Conservation (phyloP, 192 early-diverging fungal species). For the Coemansia javaensis region DNA sequence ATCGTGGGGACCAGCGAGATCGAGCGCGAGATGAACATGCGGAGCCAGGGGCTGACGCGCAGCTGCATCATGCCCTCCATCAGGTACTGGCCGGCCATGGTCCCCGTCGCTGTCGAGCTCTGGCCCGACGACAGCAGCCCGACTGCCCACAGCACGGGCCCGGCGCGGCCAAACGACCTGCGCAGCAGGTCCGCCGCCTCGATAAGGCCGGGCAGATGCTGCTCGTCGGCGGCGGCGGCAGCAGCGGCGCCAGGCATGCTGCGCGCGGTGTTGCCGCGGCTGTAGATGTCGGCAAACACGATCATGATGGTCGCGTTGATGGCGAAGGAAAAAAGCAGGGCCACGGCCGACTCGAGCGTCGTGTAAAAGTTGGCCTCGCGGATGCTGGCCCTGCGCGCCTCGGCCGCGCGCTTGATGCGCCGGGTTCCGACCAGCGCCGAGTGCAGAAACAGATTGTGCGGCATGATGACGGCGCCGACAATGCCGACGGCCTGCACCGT, state of each 20-base stretch:
- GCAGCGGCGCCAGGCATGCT: neutral
- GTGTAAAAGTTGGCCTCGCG: constrained; percentile 69
- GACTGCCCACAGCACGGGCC: constrained; percentile 74
- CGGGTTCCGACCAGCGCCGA: constrained; percentile 69
- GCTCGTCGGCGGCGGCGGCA: constrained; percentile 4
- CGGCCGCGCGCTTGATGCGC: constrained; percentile 29
- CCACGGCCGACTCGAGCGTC: constrained; percentile 57
- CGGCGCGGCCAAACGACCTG: constrained; percentile 54
- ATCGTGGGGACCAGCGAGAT: constrained; percentile 64
- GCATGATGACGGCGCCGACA: constrained; percentile 75
- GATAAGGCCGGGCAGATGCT: constrained; percentile 54
- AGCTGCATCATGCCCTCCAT: constrained; percentile 78
- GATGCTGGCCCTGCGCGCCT: constrained; percentile 49
- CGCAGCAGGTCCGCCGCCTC: constrained; percentile 59
- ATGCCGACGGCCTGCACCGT: constrained; percentile 64
- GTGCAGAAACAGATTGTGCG: constrained; percentile 87
- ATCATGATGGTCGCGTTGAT: constrained; percentile 68
- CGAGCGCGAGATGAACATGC: constrained; percentile 57
- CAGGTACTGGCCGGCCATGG: constrained; percentile 85
- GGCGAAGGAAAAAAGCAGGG: constrained; percentile 58
- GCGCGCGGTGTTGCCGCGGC: neutral
- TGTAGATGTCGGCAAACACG: constrained; percentile 56
- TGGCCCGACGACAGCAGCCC: constrained; percentile 79
- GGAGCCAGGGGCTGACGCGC: constrained; percentile 57
- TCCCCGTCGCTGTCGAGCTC: constrained; percentile 82